Evolutionary conservation across 305 asterid genomes (phyloP).

Genomic region (Fraxinus sp.): DNA sequence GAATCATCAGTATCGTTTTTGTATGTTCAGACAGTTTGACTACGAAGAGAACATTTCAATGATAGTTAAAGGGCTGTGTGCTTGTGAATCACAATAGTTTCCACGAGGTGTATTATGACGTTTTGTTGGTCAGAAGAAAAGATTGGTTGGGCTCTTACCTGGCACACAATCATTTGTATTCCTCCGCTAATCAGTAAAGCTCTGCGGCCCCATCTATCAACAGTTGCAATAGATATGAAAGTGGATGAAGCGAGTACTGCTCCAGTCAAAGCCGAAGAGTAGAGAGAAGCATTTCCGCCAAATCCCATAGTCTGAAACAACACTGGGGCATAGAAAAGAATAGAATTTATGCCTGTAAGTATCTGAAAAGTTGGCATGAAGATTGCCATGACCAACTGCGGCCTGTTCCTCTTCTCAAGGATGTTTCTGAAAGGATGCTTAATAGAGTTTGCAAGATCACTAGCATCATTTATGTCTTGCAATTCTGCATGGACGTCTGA

Average conservation of each 20-base stretch:
- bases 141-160: slow-evolving; percentile 37
- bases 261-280: slow-evolving; percentile 87
- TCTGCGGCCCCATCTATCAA: slow-evolving; percentile 75
- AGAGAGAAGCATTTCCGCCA: slow-evolving; percentile 59
- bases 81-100: neutral
- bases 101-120: neutral
- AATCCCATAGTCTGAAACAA: slow-evolving; percentile 85
- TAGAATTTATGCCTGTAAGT: slow-evolving; percentile 87
- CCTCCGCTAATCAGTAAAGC: slow-evolving; percentile 75
- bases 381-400: slow-evolving; percentile 79
- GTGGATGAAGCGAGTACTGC: slow-evolving; percentile 85
- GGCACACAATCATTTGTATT: slow-evolving; percentile 75
- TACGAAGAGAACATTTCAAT: neutral
- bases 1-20: neutral
- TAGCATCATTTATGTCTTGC: slow-evolving; percentile 79
- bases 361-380: slow-evolving; percentile 87
- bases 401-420: slow-evolving; percentile 63
- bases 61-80: neutral
- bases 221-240: slow-evolving; percentile 66
- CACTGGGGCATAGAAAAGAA: slow-evolving; percentile 89
- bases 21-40: neutral
- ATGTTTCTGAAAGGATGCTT: slow-evolving; percentile 80
- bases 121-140: neutral
- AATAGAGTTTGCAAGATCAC: slow-evolving; percentile 67
- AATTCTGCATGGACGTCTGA: slow-evolving; percentile 68